These are phyloP conservation scores for Suhomyces canberraensis DNA, from an alignment of 805 yeast genomes.

Conservation along the genomic window DNA sequence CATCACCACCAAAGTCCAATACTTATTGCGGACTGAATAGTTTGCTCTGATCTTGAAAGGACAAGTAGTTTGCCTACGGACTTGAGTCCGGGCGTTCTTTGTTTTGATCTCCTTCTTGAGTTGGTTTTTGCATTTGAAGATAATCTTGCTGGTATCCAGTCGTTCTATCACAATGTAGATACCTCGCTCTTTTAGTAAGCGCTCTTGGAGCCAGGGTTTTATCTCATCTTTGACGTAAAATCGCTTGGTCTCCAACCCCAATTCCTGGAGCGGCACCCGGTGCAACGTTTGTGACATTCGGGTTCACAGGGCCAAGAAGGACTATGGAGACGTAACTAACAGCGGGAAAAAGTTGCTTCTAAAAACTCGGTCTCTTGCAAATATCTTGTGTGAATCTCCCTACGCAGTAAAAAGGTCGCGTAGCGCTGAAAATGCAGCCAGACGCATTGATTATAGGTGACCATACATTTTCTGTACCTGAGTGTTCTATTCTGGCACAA, in stretches of 20 bases:
- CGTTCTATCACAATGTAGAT: conserved; percentile 59
- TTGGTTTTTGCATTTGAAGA: conserved; percentile 55
- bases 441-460: no score
- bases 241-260: conserved; percentile 18
- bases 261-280: conserved; percentile 12
- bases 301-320: no score
- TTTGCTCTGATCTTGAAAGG: conserved; percentile 68
- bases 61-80: conserved; percentile 37
- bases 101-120: conserved; percentile 11
- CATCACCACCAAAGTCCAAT: conserved; percentile 61
- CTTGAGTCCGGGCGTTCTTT: conserved; percentile 13
- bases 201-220: conserved; percentile 57
- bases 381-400: no score
- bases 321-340: no score
- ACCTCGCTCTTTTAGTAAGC: conserved; percentile 46
- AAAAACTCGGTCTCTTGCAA: no score
- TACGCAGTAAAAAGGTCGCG: no score
- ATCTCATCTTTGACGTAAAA: conserved; percentile 44
- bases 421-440: no score
- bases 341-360: no score
- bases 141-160: conserved; percentile 57
- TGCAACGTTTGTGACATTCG: background rate
- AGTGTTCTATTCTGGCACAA: no score
- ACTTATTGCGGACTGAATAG: conserved; percentile 46
- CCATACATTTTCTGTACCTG: no score